These are phyloP conservation scores for Ambrosiella cleistominuta DNA, from an alignment of 2,329 filamentous ascomycete species.

Conservation along the genomic window DNA sequence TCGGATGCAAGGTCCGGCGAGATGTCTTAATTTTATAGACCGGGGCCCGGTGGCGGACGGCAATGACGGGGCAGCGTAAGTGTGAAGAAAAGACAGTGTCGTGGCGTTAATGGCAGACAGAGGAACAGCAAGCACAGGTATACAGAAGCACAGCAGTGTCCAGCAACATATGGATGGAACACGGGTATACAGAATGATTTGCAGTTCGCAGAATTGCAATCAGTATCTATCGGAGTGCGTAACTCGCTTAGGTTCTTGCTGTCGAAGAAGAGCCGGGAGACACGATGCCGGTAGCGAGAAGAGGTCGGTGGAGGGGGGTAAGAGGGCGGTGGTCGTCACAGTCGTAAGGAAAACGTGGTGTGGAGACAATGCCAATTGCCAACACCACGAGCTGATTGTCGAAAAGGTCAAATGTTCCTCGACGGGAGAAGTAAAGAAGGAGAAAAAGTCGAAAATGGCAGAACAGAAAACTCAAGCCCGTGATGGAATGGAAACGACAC, in stretches of 20 bases:
- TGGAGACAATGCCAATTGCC: background rate
- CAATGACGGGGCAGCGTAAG: background rate
- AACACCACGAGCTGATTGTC: background rate
- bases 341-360: background rate
- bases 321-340: background rate
- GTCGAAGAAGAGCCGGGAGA: background rate
- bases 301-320: background rate
- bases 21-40: background rate
- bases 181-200: background rate
- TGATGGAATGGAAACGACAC: conserved; percentile 8
- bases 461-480: conserved; percentile 1
- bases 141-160: background rate
- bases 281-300: background rate
- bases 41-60: background rate
- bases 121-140: background rate
- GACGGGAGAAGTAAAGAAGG: background rate
- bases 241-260: background rate
- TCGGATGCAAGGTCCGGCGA: background rate
- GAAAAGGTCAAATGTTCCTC: background rate
- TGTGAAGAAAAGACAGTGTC: background rate
- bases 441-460: conserved; percentile 3
- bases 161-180: background rate
- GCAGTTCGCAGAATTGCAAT: conserved; percentile 3
- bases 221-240: background rate
- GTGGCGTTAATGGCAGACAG: background rate